Evolutionary conservation across 108 stramenopile genomes (phyloP), one percentile per base, ranked within the genome.

Genomic region (Skeletonema costatum): DNA sequence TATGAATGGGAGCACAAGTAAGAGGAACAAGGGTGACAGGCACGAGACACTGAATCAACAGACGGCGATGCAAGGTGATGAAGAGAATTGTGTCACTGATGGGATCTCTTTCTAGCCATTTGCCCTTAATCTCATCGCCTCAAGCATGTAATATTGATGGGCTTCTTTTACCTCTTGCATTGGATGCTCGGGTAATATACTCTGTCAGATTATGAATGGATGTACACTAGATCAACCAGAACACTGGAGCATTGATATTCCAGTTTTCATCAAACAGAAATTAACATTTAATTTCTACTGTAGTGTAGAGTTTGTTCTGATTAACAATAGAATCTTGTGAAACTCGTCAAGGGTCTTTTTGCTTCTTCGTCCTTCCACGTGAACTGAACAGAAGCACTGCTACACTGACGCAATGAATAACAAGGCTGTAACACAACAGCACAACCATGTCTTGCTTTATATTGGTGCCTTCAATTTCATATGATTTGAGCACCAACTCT

Each of bases 401-500:
- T 51, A 51, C 50, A 51, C 19, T 56, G 21, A 56, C 8, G 25
- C 53, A 29, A 56, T 56, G 21, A 10, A 56, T 77, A 1, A 77
- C 76, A 64, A 60, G 30, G 7, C 65, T 48, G 51, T 79, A 74
- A 32, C 65, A 59, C 46, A 77, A 56, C 8, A 77, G 16, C 30
- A 75, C 78, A 13, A 77, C 38, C 46, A 72, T 56, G 58, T 86
- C 85, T 14, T 82, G 58, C 16, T 70, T 53, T n/a, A 78, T 64
- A 42, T 84, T 81, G 21, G 78, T 74, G 41, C 86, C 76, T 25
- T 84, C 85, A 73, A 89, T 90, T 64, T 87, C 87, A 76, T 84
- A 90, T 12, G 74, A 75, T 42, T 60, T 38, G 14, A 90, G 50
- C 3, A 89, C 85, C 38, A 66, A 60, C 5, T 73, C 67, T 25